phyloP scores from a whole-genome alignment of 192 early-diverging fungal species.

The Radiomyces spectabilis region DNA sequence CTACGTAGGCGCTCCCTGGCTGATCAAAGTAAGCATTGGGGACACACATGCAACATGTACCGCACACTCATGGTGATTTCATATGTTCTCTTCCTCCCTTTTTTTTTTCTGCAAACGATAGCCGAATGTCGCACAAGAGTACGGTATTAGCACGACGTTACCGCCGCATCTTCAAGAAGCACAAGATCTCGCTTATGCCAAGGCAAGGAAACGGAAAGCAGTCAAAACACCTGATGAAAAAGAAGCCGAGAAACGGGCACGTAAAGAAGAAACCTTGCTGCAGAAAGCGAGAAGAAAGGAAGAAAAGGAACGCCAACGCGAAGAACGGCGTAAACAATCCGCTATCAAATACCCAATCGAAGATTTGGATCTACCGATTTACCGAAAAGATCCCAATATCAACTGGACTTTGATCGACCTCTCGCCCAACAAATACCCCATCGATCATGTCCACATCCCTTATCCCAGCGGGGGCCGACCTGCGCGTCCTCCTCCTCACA shows the following conservation, averaged over 20 bases:
- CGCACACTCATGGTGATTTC: not conserved
- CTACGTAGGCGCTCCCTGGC: conserved; percentile 68
- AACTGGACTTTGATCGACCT: conserved; percentile 23
- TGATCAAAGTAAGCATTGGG: conserved; percentile 46
- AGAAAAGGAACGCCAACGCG: conserved; percentile 21
- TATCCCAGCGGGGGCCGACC: conserved; percentile 18
- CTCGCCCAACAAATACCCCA: conserved; percentile 11
- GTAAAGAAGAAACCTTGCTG: conserved; percentile 29
- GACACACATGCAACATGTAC: too few relatives aligned
- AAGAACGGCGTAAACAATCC: conserved; percentile 24
- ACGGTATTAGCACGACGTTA: conserved; percentile 31
- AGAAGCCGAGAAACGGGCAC: conserved; percentile 15
- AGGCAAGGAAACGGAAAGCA: conserved; percentile 29
- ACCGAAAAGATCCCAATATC: conserved; percentile 21
- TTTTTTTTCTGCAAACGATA: conserved; percentile 7
- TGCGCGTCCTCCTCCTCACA: conserved; percentile 32
- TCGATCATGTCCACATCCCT: conserved; percentile 5
- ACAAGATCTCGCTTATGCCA: conserved; percentile 26
- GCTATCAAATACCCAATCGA: conserved; percentile 75
- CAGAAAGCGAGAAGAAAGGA: conserved; percentile 19
- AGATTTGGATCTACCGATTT: conserved; percentile 61
- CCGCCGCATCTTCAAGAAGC: conserved; percentile 35
- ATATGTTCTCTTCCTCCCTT: not conserved
- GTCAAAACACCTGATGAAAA: conserved; percentile 6
- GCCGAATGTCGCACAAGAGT: conserved; percentile 36